Evolutionary conservation across 2,329 filamentous ascomycete species (phyloP).

Genomic region (Alternaria gaisen): DNA sequence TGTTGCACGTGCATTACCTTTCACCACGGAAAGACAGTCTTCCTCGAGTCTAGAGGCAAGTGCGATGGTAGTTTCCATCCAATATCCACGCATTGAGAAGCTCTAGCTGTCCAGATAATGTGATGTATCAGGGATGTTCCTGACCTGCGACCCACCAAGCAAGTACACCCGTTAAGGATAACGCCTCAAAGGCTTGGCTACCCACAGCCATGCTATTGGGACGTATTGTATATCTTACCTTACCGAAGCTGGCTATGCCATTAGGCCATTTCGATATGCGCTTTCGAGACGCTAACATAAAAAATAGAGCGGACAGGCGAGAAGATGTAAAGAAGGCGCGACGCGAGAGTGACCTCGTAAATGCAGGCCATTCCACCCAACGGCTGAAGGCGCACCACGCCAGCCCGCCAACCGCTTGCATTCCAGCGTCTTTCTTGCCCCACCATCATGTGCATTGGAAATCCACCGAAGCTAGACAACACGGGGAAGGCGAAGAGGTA

Average conservation of each 20-base stretch:
- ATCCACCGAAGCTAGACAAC: not conserved
- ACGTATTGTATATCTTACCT: not conserved
- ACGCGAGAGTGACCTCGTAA: constrained; percentile 1
- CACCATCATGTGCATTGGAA: not conserved
- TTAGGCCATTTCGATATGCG: not conserved
- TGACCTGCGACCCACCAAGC: not conserved
- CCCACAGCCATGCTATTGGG: not conserved
- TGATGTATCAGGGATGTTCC: not conserved
- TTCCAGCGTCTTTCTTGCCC: not conserved
- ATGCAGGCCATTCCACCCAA: constrained; percentile 2
- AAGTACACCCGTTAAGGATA: not conserved
- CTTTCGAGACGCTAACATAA: not conserved
- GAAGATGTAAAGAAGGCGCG: not conserved
- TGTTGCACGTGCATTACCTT: not conserved
- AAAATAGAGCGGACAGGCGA: not conserved
- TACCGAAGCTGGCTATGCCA: not conserved
- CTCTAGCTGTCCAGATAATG: not conserved
- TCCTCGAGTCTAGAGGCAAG: not conserved
- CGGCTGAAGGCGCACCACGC: not conserved
- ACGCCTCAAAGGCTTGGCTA: not conserved
- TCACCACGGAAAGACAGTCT: not conserved
- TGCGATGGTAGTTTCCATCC: not conserved
- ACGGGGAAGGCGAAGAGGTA: constrained; percentile 2
- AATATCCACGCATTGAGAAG: not conserved
- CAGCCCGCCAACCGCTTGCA: not conserved